Conservation (phyloP, 2,329 filamentous ascomycete genomes). For the Colletotrichum godetiae region DNA sequence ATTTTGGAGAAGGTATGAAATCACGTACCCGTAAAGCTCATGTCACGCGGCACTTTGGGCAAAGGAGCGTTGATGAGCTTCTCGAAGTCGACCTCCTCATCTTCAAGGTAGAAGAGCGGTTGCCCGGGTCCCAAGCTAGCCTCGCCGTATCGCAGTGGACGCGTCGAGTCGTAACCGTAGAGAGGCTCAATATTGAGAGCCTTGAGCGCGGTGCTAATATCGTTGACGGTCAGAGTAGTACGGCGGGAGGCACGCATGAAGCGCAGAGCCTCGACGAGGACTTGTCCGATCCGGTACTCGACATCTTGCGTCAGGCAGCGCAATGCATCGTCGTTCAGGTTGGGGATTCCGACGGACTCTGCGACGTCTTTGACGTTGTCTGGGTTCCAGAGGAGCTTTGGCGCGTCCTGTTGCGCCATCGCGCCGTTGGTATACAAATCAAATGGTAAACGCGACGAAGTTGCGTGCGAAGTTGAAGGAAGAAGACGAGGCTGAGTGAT, state of each 20-base stretch:
- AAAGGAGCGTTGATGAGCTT: slow-evolving; percentile 97
- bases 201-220: slow-evolving; percentile 86
- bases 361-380: slow-evolving; percentile 97
- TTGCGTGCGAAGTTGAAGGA: neutral
- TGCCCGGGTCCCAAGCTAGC: slow-evolving; percentile 93
- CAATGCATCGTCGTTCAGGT: slow-evolving; percentile 85
- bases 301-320: slow-evolving; percentile 92
- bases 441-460: neutral
- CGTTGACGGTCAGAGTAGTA: slow-evolving; percentile 88
- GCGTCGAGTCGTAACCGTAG: slow-evolving; percentile 94
- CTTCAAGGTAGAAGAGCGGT: slow-evolving; percentile 95
- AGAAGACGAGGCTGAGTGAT: slow-evolving; percentile 1
- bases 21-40: slow-evolving; percentile 84
- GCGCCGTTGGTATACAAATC: neutral
- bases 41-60: slow-evolving; percentile 93
- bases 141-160: slow-evolving; percentile 91
- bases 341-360: slow-evolving; percentile 90
- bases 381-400: slow-evolving; percentile 85
- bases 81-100: slow-evolving; percentile 98
- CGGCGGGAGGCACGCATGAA: slow-evolving; percentile 94
- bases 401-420: slow-evolving; percentile 31
- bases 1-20: neutral
- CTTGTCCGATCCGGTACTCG: slow-evolving; percentile 93
- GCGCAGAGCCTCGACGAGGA: slow-evolving; percentile 92
- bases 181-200: slow-evolving; percentile 93